phyloP scores from a whole-genome alignment of 441 rosid genomes.

The Euphorbia neoarborescens region DNA sequence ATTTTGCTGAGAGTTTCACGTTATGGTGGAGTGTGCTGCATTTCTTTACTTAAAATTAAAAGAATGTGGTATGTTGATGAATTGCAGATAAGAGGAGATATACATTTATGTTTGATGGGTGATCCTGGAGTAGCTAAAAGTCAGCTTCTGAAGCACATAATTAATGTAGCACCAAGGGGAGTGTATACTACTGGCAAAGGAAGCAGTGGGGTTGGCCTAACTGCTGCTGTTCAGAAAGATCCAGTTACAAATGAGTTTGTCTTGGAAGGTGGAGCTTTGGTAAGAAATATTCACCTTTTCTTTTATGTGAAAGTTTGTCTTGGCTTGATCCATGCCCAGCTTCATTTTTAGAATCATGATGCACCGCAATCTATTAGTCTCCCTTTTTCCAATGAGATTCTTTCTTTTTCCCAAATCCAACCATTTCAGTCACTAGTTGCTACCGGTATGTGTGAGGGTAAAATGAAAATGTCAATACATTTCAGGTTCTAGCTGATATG shows the following conservation, averaged over 20 bases:
- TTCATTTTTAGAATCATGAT: background rate
- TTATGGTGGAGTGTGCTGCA: background rate
- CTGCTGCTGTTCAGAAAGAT: conserved; percentile 98
- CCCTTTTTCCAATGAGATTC: background rate
- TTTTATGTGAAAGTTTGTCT: background rate
- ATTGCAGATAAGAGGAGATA: conserved; percentile 91
- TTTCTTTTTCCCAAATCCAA: background rate
- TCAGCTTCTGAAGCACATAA: conserved; percentile 99
- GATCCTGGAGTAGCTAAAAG: conserved; percentile 99
- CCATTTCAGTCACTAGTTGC: background rate
- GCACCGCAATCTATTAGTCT: background rate
- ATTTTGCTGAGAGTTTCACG: background rate
- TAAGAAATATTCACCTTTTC: conserved; percentile 30
- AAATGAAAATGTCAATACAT: conserved; percentile 18
- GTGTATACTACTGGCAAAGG: conserved; percentile 96
- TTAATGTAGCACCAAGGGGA: conserved; percentile 95
- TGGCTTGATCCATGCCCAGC: background rate
- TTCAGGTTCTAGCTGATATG: conserved; percentile 98
- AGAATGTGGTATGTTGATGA: conserved; percentile 1
- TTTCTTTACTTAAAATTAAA: background rate
- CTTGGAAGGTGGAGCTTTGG: conserved; percentile 99
- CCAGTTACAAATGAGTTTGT: conserved; percentile 98
- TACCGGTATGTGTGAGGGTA: conserved; percentile 15
- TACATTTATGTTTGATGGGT: conserved; percentile 98
- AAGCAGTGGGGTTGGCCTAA: conserved; percentile 99